Conservation (phyloP, 371 early-diverging fungal species). For the Mortierella sp. region DNA sequence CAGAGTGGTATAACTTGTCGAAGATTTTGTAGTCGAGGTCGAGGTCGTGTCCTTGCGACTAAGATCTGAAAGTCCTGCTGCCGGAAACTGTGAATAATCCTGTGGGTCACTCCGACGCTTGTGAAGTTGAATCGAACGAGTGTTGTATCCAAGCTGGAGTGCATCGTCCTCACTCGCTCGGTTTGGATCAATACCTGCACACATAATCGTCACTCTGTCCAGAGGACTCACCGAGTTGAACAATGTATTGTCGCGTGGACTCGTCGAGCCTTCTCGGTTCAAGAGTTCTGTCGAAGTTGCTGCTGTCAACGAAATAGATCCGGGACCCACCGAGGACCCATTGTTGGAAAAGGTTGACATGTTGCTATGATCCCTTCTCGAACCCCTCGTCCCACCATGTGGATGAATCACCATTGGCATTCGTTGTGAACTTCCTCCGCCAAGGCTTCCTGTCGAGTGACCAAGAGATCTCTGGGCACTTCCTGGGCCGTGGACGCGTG, state of each 20-base stretch:
- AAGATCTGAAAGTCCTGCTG: slow-evolving; percentile 11
- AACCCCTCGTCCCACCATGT: slow-evolving; percentile 11
- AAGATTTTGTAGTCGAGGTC: slow-evolving; percentile 22
- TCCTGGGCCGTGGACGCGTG: slow-evolving; percentile 12
- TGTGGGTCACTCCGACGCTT: neutral
- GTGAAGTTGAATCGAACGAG: slow-evolving; percentile 9
- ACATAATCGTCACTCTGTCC: slow-evolving; percentile 46
- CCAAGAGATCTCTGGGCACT: slow-evolving; percentile 22
- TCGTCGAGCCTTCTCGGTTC: slow-evolving; percentile 26
- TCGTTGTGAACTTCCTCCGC: slow-evolving; percentile 12
- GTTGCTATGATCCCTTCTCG: slow-evolving; percentile 22
- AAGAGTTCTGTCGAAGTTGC: slow-evolving; percentile 11
- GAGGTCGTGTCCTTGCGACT: slow-evolving; percentile 17
- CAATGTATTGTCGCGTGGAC: slow-evolving; percentile 26
- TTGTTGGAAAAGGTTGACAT: slow-evolving; percentile 36
- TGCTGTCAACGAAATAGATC: slow-evolving; percentile 22
- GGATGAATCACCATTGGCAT: slow-evolving; percentile 12
- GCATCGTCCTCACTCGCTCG: slow-evolving; percentile 22
- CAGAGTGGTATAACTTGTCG: slow-evolving; percentile 16
- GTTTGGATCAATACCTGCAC: slow-evolving; percentile 31
- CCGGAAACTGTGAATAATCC: neutral
- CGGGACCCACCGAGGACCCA: slow-evolving; percentile 31
- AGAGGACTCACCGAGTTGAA: slow-evolving; percentile 49
- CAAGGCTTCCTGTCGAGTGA: slow-evolving; percentile 40
- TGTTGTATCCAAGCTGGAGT: neutral